Evolutionary conservation across 106 monocot species (phyloP), one percentile per base, ranked within the genome.

Genomic region (Allium cepa): DNA sequence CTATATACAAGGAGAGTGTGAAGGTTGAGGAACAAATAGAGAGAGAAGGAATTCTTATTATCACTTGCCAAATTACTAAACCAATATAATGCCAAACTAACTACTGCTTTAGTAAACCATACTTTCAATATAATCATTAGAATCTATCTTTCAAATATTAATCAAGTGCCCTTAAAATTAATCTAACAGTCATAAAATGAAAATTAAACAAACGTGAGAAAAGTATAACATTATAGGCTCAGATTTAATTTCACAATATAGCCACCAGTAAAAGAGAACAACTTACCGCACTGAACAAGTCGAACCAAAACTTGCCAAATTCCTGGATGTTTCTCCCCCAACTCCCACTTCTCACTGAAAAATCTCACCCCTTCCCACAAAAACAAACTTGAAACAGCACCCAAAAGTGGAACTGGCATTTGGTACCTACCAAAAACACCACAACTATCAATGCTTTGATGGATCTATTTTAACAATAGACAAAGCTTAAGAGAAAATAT

Each of bases 351-450:
- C 12, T 71, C 65, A 55, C 60, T 69, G 68, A 74, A 86, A 65
- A 82, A 77, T 63, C 86, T 79, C 70, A 92, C 55, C 26, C 67
- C n/a, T 64, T 97, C 97, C 97, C 97, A 97, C 9, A 97, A 60
- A 10, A 55, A 69, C 63, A 97, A 63, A 50, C 89, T 73, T 10
- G 63, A 28, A 12, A 92, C 15, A 73, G 84, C 62, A 13, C 92
- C 92, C 17, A 97, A 10, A 26, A 97, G 71, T 15, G 82, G 74
- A 9, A 88, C 26, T 13, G 97, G 97, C 92, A 89, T 89, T 70
- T 77, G 77, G 59, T 97, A 97, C 78, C 96, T 96, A 67, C 22
- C 47, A 65, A 69, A 10, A 71, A 18, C 9, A 12, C 9, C 36
- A 36, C 36, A 36, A 36, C 36, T 5, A 5, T 36, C 36, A 36